Conservation (phyloP, 352 stramenopile genomes). For the Pythium sp. region DNA sequence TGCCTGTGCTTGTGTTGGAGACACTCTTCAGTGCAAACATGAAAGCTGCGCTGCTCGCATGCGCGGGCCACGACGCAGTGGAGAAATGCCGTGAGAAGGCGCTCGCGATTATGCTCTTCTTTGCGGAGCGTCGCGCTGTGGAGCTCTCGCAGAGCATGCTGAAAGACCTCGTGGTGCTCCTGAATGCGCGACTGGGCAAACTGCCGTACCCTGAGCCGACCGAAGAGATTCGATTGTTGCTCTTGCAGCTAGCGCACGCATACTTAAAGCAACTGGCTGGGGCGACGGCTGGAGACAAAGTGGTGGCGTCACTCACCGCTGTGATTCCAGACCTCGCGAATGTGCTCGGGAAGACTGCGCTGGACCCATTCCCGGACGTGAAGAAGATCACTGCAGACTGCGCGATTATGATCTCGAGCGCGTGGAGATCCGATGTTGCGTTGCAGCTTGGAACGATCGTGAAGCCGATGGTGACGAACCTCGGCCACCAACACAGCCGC, state of each 20-base stretch:
- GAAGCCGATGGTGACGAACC: slow-evolving; percentile 61
- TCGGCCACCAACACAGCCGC: slow-evolving; percentile 80
- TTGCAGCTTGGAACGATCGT: slow-evolving; percentile 71
- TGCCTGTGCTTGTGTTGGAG: slow-evolving; percentile 34
- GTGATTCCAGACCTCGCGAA: slow-evolving; percentile 70
- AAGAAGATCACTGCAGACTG: slow-evolving; percentile 76
- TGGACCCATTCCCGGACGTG: slow-evolving; percentile 78
- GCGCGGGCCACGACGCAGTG: slow-evolving; percentile 46
- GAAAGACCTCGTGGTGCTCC: slow-evolving; percentile 47
- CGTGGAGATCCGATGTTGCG: slow-evolving; percentile 54
- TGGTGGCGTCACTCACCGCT: slow-evolving; percentile 33
- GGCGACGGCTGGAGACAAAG: slow-evolving; percentile 10
- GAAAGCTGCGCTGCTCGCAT: slow-evolving; percentile 46
- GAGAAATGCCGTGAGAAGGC: slow-evolving; percentile 81
- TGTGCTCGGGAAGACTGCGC: slow-evolving; percentile 61
- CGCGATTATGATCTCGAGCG: slow-evolving; percentile 48
- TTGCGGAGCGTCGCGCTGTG: slow-evolving; percentile 47
- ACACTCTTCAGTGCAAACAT: slow-evolving; percentile 44
- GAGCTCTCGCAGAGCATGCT: slow-evolving; percentile 37
- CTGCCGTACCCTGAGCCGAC: slow-evolving; percentile 74
- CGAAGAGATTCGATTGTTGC: slow-evolving; percentile 75
- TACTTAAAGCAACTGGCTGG: slow-evolving; percentile 55
- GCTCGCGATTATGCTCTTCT: slow-evolving; percentile 53
- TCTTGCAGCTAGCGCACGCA: slow-evolving; percentile 54
- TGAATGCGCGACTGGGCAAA: slow-evolving; percentile 60